A percentile compares a stretch with the other conserved stretches of the same genome.
phyloP scores from a whole-genome alignment of 2,329 filamentous ascomycete genomes.

The Claviceps cyperi region DNA sequence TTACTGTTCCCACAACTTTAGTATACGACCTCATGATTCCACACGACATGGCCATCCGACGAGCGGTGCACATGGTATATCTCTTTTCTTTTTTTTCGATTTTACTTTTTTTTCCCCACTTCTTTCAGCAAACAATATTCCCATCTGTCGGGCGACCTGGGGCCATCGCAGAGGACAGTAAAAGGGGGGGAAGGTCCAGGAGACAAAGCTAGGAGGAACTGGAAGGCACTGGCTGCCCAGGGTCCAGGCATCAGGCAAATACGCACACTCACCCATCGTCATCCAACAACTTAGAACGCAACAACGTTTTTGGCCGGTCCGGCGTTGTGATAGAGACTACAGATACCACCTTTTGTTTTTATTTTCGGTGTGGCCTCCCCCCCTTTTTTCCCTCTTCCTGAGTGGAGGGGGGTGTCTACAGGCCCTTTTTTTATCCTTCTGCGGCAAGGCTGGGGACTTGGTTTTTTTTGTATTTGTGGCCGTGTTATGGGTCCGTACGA shows the following conservation, averaged over 20 bases:
- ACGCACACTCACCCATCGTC: slow-evolving; percentile 1
- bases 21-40: slow-evolving; percentile 6
- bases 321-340: slow-evolving; percentile 10
- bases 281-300: slow-evolving; percentile 6
- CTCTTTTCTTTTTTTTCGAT: no score
- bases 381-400: not conserved
- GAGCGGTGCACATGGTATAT: not conserved
- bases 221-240: not conserved
- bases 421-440: not conserved
- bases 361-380: not conserved
- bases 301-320: slow-evolving; percentile 10
- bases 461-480: not conserved
- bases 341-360: slow-evolving; percentile 9
- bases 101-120: not conserved
- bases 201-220: no score
- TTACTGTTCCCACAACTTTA: not conserved
- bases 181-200: not conserved
- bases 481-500: not conserved
- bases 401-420: no score
- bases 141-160: not conserved
- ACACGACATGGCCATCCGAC: slow-evolving; percentile 2
- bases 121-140: not conserved
- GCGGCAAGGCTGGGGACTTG: no score
- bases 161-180: not conserved
- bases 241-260: not conserved